phyloP scores from a whole-genome alignment of 164 flowering plant species.

The Sedum album region DNA sequence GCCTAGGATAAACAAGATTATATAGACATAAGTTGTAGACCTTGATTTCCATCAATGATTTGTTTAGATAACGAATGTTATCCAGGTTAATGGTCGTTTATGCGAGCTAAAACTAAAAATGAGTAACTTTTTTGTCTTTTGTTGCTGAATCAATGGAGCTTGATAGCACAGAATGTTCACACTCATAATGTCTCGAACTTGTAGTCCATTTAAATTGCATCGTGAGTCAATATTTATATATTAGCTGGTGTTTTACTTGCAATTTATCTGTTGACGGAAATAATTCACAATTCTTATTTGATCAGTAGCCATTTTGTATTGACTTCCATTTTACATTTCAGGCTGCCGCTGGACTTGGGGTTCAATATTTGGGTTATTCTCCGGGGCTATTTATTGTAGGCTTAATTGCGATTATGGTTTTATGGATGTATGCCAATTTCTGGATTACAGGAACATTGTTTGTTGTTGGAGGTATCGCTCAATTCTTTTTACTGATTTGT shows the following conservation, averaged over 20 bases:
- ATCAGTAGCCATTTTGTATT: background rate
- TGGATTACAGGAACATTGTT: conserved; percentile 86
- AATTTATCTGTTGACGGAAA: background rate
- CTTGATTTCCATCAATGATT: no score
- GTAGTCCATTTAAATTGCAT: background rate
- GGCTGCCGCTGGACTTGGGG: conserved; percentile 88
- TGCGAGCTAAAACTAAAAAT: background rate
- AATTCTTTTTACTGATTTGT: background rate
- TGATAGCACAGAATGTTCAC: background rate
- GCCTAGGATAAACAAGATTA: no score
- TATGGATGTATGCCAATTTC: conserved; percentile 96
- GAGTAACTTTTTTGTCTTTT: background rate
- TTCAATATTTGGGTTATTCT: conserved; percentile 80
- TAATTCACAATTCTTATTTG: background rate
- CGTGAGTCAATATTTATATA: background rate
- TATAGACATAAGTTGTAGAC: no score
- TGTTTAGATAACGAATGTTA: background rate
- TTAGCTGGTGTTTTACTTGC: background rate
- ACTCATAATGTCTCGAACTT: background rate
- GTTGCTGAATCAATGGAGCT: background rate
- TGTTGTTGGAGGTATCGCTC: conserved; percentile 76
- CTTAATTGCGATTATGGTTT: conserved; percentile 65
- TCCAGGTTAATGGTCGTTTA: background rate
- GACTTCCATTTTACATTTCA: conserved; percentile 28
- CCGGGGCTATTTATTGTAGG: conserved; percentile 97